Evolutionary conservation across 2,329 filamentous ascomycete species (phyloP).

Genomic region (Didymella pinodella): DNA sequence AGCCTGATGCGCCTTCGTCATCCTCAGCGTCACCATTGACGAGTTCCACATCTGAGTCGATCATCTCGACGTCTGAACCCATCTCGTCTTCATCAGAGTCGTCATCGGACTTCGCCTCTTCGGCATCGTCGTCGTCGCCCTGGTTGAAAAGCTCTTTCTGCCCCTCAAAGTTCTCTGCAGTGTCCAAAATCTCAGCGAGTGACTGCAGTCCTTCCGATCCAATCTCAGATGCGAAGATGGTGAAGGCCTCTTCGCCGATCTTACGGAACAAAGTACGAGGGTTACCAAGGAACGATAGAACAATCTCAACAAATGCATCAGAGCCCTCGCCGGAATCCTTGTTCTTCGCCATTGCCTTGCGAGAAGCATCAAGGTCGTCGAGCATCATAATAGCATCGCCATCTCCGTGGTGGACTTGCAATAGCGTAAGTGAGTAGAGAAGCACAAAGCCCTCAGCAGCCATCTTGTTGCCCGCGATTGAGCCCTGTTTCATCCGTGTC

Average conservation of each 20-base stretch:
- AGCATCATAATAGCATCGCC: conserved; percentile 83
- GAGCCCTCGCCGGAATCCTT: conserved; percentile 37
- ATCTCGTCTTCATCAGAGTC: conserved; percentile 58
- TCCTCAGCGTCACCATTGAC: conserved; percentile 40
- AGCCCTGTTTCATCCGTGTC: conserved; percentile 30
- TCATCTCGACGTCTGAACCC: conserved; percentile 56
- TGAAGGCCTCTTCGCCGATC: conserved; percentile 87
- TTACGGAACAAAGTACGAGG: conserved; percentile 85
- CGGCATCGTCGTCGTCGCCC: conserved; percentile 51
- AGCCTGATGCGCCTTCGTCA: conserved; percentile 33
- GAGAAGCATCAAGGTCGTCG: conserved; percentile 80
- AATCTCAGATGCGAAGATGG: conserved; percentile 78
- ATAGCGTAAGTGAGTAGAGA: conserved; percentile 81
- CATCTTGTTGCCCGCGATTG: conserved; percentile 40
- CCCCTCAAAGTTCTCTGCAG: conserved; percentile 81
- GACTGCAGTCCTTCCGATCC: conserved; percentile 75
- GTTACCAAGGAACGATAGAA: conserved; percentile 88
- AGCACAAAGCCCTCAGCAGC: conserved; percentile 73
- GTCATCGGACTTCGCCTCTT: conserved; percentile 54
- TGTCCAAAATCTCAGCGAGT: conserved; percentile 73
- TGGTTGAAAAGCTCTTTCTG: conserved; percentile 86
- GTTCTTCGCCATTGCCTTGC: conserved; percentile 65
- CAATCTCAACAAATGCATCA: conserved; percentile 75
- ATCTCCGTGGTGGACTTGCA: conserved; percentile 91
- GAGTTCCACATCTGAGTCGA: conserved; percentile 39